Evolutionary conservation across 2,329 filamentous ascomycete genomes (phyloP).

Genomic region (Eurotiales sp.): DNA sequence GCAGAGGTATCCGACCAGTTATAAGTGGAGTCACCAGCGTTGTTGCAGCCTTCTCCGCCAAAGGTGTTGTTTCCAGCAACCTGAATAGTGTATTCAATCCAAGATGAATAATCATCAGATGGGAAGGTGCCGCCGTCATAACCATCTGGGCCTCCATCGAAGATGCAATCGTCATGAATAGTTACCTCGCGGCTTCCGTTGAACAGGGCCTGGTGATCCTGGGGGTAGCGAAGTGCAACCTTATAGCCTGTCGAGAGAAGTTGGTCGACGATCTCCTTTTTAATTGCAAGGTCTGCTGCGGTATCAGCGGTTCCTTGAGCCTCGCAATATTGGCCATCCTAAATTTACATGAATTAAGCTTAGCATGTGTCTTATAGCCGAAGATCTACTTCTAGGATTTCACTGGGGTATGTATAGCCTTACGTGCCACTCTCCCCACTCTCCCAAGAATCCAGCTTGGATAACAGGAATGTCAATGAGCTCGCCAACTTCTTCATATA

Average conservation of each 20-base stretch:
- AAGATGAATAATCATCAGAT: not conserved
- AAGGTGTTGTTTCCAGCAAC: conserved; percentile 10
- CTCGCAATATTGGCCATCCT: conserved; percentile 12
- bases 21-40: conserved; percentile 8
- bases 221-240: conserved; percentile 11
- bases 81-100: conserved; percentile 8
- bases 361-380: too few species aligned
- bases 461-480: conserved; percentile 10
- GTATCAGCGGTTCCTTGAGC: conserved; percentile 5
- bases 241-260: conserved; percentile 7
- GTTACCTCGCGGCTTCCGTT: conserved; percentile 8
- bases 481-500: not conserved
- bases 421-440: conserved; percentile 15
- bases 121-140: conserved; percentile 10
- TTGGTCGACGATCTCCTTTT: conserved; percentile 1
- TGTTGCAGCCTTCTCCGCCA: conserved; percentile 9
- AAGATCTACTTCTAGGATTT: too few species aligned
- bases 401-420: too few species aligned
- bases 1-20: conserved; percentile 6
- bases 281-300: conserved; percentile 6
- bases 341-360: too few species aligned
- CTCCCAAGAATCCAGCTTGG: conserved; percentile 11
- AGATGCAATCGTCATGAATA: conserved; percentile 12
- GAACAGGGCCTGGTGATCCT: conserved; percentile 9
- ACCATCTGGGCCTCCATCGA: conserved; percentile 8